phyloP scores from a whole-genome alignment of 2,329 filamentous ascomycete species.

The Bertia moriformis region DNA sequence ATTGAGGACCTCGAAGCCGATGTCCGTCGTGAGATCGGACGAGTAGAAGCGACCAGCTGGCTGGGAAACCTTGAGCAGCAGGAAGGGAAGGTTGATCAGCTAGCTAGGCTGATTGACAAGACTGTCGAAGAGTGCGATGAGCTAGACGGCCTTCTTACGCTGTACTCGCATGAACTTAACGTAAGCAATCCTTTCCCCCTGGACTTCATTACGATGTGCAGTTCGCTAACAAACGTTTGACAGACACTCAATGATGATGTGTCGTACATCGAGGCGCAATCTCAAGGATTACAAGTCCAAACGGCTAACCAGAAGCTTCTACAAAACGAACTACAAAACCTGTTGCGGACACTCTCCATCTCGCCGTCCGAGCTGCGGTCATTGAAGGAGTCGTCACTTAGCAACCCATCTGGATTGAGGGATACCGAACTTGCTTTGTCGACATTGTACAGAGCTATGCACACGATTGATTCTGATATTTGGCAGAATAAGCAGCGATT shows the following conservation, averaged over 20 bases:
- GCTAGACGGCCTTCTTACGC: conserved; percentile 54
- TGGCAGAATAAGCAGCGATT: conserved; percentile 16
- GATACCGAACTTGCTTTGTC: conserved; percentile 45
- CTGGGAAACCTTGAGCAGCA: conserved; percentile 47
- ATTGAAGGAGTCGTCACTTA: conserved; percentile 43
- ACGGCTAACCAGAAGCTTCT: conserved; percentile 62
- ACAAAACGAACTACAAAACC: conserved; percentile 50
- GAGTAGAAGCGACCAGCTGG: conserved; percentile 58
- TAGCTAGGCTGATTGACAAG: conserved; percentile 51
- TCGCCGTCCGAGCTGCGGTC: conserved; percentile 44
- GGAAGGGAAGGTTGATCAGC: conserved; percentile 51
- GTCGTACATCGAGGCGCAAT: conserved; percentile 61
- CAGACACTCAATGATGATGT: conserved; percentile 61
- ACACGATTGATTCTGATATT: conserved; percentile 55
- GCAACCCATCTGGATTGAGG: conserved; percentile 38
- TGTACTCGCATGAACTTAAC: conserved; percentile 59
- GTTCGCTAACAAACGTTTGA: not conserved
- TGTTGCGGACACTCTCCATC: conserved; percentile 56
- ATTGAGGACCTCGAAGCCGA: conserved; percentile 48
- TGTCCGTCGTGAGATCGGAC: conserved; percentile 50
- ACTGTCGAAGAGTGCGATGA: conserved; percentile 63
- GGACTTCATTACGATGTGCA: conserved; percentile 1
- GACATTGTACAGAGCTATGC: conserved; percentile 53
- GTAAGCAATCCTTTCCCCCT: conserved; percentile 31
- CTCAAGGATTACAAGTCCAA: conserved; percentile 61